These are phyloP conservation scores for Pseudotsuga menziesii DNA, from an alignment of 75 land plant genomes.

Conservation along the genomic window DNA sequence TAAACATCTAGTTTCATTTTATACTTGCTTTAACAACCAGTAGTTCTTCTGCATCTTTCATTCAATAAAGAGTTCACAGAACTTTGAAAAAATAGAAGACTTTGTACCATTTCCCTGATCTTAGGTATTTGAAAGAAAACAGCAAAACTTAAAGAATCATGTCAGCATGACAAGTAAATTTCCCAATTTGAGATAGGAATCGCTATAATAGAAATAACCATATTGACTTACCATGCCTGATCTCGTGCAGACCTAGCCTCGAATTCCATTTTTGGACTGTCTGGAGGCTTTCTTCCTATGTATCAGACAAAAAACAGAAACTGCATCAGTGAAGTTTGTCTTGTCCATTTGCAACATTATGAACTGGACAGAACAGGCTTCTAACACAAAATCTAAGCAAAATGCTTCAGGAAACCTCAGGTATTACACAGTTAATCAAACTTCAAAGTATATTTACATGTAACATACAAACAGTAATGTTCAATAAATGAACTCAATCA, in stretches of 20 bases:
- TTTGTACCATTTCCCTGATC: not conserved
- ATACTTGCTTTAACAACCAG: too few relatives aligned
- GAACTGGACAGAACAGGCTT: not conserved
- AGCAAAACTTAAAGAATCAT: not conserved
- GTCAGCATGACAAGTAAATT: not conserved
- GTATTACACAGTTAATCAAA: too few relatives aligned
- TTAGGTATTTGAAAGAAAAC: too few relatives aligned
- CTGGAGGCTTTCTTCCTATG: conserved; percentile 18
- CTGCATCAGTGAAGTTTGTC: not conserved
- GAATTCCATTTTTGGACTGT: conserved; percentile 31
- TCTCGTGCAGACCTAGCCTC: conserved; percentile 47
- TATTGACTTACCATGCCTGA: conserved; percentile 26
- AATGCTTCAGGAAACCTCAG: not conserved
- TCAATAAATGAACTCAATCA: too few relatives aligned
- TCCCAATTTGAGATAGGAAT: not conserved
- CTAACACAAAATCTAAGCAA: not conserved
- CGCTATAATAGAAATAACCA: not conserved
- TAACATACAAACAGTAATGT: too few relatives aligned
- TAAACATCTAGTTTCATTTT: too few relatives aligned
- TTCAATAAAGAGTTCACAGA: not conserved
- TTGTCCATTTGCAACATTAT: not conserved
- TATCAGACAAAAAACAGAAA: not conserved
- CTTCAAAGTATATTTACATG: too few relatives aligned
- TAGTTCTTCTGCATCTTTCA: not conserved
- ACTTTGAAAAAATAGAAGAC: not conserved